Conservation (phyloP, 495 filamentous ascomycete genomes). For the Daldinia vernicosa region DNA sequence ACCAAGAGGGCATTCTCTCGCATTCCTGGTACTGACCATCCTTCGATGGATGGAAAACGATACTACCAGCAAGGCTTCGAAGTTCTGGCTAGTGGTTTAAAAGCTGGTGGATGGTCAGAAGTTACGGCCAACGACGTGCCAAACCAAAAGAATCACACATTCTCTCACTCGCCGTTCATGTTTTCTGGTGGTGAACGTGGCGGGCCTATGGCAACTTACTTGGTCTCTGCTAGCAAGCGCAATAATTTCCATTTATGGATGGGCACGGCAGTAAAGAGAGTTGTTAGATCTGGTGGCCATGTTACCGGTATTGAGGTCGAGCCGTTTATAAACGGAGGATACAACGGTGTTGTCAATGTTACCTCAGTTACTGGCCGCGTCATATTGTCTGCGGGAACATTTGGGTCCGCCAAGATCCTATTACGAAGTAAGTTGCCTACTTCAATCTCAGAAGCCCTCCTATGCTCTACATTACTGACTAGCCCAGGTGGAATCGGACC, state of each 20-base stretch:
- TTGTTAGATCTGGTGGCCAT: constrained; percentile 68
- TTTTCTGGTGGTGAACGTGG: constrained; percentile 71
- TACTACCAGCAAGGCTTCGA: constrained; percentile 75
- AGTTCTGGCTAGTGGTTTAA: constrained; percentile 64
- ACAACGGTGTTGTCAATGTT: constrained; percentile 66
- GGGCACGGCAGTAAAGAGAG: constrained; percentile 70
- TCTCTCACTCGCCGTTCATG: constrained; percentile 74
- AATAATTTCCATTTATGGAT: constrained; percentile 74
- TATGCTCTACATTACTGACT: constrained; percentile 2
- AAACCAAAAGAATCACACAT: constrained; percentile 72
- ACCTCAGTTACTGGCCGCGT: constrained; percentile 70
- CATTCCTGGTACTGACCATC: constrained; percentile 74
- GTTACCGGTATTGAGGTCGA: constrained; percentile 75
- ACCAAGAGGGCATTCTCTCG: constrained; percentile 69
- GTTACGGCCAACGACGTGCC: constrained; percentile 69
- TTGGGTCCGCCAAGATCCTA: constrained; percentile 66
- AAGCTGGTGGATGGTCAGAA: constrained; percentile 66
- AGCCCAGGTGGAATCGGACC: constrained; percentile 67
- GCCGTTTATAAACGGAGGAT: constrained; percentile 62
- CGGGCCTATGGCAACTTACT: constrained; percentile 78
- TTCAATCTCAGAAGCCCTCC: not conserved
- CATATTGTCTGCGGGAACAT: constrained; percentile 73
- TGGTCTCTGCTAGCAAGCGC: constrained; percentile 66
- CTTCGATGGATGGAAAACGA: constrained; percentile 71
- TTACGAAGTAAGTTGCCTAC: constrained; percentile 23